Evolutionary conservation across 78 protist genomes (phyloP), one percentile per base, ranked within the genome.

Genomic region (Dictyostelium firmibasis): DNA sequence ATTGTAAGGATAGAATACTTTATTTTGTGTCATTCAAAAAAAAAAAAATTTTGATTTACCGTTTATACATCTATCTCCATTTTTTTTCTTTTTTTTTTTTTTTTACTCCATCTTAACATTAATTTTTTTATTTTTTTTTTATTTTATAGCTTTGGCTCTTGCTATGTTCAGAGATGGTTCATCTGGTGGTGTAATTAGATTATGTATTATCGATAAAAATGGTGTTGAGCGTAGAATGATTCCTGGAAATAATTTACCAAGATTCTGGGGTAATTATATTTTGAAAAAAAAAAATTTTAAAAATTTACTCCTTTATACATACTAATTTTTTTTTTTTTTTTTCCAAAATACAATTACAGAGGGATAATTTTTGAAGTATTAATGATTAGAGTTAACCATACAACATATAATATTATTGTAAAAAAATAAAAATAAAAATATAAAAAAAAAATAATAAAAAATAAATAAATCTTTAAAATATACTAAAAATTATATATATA

Each of bases 141-240:
- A 2, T 14, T 11, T 29, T 5, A 23, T 57, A 84, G 99, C 99
- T 8, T 76, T 98, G 44, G 64, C 99, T 3, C 98, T 94, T 67
- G 99, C 99, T 44, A 98, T 98, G 99, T 93, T 97, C 5, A 93
- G 99, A 35, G 99, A 99, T 86, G 99, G 99, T 38, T 98, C 99
- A n/a, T 97, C 99, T 27, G 99, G 99, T 33, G 99, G 99, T 50
- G 91, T 97, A 69, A 94, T 98, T 84, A 97, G 99, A n/a, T 31
- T 83, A 29, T 97, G 92, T n/a, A 23, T 81, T 84, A 97, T 99
- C 85, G 93, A 92, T 81, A 81, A 92, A 86, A 64, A 6, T 38
- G 99, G 99, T 57, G 97, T 85, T 8, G 94, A 96, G 82, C 84
- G 97, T 44, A 60, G 64, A 74, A 82, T 81, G 72, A 60, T 98